phyloP scores from a whole-genome alignment of 2,329 filamentous ascomycete genomes.

The Botryotinia calthae region DNA sequence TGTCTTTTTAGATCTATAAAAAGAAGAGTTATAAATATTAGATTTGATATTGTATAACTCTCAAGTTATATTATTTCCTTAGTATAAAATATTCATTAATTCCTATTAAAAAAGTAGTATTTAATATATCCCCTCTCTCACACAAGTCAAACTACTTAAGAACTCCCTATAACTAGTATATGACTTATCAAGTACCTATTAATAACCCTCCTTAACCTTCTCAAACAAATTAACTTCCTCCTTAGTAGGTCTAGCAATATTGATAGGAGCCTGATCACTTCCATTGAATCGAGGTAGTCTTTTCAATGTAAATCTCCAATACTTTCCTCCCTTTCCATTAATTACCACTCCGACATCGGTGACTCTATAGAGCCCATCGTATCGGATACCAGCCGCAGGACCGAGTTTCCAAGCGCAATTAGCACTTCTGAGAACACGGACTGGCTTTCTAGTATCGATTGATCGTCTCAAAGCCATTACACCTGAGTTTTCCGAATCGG shows the following conservation, averaged over 20 bases:
- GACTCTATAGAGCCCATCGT: constrained; percentile 4
- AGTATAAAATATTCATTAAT: no score
- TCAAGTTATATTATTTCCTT: no score
- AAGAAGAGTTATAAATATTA: no score
- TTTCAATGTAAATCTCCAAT: neutral
- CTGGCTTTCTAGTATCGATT: neutral
- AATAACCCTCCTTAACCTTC: constrained; percentile 9
- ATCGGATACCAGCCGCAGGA: neutral
- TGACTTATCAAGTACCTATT: neutral
- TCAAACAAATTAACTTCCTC: neutral
- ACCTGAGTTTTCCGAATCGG: neutral
- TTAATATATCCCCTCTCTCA: no score
- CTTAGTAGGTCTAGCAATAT: neutral
- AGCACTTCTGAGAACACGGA: neutral
- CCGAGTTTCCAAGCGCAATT: neutral
- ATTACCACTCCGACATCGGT: no score
- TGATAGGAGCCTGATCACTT: neutral
- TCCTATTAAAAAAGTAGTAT: no score
- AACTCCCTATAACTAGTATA: no score
- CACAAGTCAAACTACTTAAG: neutral
- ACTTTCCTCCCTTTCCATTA: neutral
- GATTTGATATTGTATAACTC: no score
- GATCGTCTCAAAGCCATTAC: neutral
- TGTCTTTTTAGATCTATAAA: no score
- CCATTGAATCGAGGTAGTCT: neutral